phyloP scores from a whole-genome alignment of 23 red algal species.

The Gracilariopsis chorda region DNA sequence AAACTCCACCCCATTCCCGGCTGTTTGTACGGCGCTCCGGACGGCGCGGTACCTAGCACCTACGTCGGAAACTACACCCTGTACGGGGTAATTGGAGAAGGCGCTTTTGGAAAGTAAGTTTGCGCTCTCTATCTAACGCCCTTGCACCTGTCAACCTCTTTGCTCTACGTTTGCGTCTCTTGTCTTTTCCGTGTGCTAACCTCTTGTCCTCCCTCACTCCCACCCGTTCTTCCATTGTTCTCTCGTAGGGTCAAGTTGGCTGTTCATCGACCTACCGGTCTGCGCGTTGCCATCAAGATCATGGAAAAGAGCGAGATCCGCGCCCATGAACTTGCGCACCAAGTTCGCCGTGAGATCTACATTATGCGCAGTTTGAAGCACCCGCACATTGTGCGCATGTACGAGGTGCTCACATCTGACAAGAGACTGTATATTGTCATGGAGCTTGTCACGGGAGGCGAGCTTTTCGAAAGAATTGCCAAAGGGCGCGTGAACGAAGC shows the following conservation, averaged over 20 bases:
- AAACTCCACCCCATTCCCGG: neutral
- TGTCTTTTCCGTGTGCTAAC: neutral
- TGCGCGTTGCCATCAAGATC: slow-evolving; percentile 70
- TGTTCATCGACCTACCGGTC: slow-evolving; percentile 50
- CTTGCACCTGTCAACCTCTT: neutral
- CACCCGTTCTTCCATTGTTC: neutral
- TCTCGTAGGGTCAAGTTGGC: slow-evolving; percentile 71
- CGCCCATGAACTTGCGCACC: slow-evolving; percentile 50
- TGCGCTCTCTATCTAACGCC: neutral
- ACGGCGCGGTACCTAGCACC: neutral
- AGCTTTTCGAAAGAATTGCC: slow-evolving; percentile 65
- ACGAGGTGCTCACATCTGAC: slow-evolving; percentile 74
- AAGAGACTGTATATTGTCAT: slow-evolving; percentile 83
- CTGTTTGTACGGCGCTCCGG: neutral
- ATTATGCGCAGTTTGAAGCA: slow-evolving; percentile 86
- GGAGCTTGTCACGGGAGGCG: slow-evolving; percentile 87
- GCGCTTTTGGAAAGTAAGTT: slow-evolving; percentile 75
- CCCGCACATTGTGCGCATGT: slow-evolving; percentile 81
- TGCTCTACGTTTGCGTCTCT: neutral
- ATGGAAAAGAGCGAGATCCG: slow-evolving; percentile 79
- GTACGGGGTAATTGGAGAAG: slow-evolving; percentile 58
- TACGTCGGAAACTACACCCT: slow-evolving; percentile 65
- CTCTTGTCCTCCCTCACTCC: neutral
- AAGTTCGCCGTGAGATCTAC: slow-evolving; percentile 81
- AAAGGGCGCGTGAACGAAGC: slow-evolving; percentile 55